Conservation (phyloP, 495 filamentous ascomycete species). For the Poronia punctata region DNA sequence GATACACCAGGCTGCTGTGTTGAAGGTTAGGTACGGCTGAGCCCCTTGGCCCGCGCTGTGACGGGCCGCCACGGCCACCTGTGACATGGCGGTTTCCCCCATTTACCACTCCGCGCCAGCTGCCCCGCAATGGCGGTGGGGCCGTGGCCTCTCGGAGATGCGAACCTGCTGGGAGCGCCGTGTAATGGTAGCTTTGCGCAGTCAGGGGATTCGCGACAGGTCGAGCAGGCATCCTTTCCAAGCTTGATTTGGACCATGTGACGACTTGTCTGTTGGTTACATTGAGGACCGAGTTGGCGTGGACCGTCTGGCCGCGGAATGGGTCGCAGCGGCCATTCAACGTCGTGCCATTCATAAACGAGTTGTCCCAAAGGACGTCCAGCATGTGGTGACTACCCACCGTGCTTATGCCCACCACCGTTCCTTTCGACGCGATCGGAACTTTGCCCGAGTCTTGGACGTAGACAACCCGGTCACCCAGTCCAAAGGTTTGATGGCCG, state of each 20-base stretch:
- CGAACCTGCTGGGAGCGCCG: conserved; percentile 50
- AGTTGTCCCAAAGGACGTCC: conserved; percentile 86
- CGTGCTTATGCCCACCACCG: conserved; percentile 83
- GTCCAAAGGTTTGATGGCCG: conserved; percentile 70
- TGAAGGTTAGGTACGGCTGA: conserved; percentile 38
- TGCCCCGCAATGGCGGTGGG: conserved; percentile 63
- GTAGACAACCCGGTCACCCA: conserved; percentile 91
- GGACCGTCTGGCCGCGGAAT: conserved; percentile 91
- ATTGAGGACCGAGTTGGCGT: conserved; percentile 77
- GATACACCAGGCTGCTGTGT: conserved; percentile 36
- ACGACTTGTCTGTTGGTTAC: conserved; percentile 74
- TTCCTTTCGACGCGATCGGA: conserved; percentile 85
- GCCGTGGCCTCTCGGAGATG: conserved; percentile 61
- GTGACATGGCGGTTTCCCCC: conserved; percentile 22
- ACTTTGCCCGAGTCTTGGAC: conserved; percentile 91
- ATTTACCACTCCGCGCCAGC: conserved; percentile 62
- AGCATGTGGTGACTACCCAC: conserved; percentile 74
- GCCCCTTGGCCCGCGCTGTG: conserved; percentile 31
- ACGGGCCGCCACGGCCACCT: conserved; percentile 30
- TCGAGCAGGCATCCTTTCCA: conserved; percentile 51
- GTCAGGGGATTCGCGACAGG: conserved; percentile 55
- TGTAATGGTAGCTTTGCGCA: too few relatives aligned
- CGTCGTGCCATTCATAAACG: conserved; percentile 93
- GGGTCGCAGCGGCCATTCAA: conserved; percentile 85
- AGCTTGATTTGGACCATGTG: conserved; percentile 61